Conservation (phyloP, 139 green algal genomes). For the Closterium sp. region DNA sequence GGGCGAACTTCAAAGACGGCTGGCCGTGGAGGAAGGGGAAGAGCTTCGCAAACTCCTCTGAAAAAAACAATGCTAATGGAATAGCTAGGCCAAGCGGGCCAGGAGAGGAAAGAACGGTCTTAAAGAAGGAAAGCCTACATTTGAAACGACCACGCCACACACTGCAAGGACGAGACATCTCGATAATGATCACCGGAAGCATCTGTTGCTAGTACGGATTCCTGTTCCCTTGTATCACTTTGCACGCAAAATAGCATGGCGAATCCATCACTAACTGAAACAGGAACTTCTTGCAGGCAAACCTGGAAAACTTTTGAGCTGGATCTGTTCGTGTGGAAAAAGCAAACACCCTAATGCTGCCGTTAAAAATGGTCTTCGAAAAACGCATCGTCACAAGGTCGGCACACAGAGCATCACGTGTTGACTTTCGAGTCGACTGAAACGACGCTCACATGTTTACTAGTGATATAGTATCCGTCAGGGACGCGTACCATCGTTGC, state of each 20-base stretch:
- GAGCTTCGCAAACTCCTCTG: neutral
- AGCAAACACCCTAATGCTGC: neutral
- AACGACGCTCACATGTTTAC: too few species aligned
- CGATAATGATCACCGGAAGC: neutral
- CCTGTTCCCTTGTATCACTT: neutral
- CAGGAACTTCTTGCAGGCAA: too few species aligned
- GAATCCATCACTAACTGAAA: neutral
- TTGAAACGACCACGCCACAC: neutral
- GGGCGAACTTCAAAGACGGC: neutral
- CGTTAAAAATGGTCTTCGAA: neutral
- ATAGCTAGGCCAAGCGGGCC: too few species aligned
- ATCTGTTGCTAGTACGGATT: neutral
- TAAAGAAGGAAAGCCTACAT: neutral
- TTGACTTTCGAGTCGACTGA: too few species aligned
- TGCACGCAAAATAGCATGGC: neutral
- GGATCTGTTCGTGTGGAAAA: neutral
- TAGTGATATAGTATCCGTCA: neutral
- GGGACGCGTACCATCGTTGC: conserved; percentile 30
- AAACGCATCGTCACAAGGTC: neutral
- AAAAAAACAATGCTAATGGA: neutral
- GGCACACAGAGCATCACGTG: too few species aligned
- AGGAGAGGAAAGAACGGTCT: neutral
- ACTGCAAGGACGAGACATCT: neutral
- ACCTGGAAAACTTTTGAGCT: neutral
- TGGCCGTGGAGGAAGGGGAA: neutral